Base-by-base conservation (phyloP, 176 grass and related monocot species). In the Lolium rigidum region DNA sequence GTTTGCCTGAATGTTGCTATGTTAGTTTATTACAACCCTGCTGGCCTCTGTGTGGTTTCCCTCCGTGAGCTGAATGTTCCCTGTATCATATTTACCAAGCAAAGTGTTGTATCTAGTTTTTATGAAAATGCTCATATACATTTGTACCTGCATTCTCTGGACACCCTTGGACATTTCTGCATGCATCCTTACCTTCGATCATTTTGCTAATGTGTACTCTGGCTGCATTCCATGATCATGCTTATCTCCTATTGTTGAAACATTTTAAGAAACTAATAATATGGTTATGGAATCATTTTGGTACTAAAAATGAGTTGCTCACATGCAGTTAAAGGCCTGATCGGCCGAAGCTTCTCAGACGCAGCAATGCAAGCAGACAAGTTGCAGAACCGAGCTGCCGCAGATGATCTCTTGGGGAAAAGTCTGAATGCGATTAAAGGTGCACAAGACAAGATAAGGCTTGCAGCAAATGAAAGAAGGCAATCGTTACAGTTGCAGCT, bases 381-480 rank as follows among this genome's bases (percentile, higher is more conserved):
- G 47, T 65, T 86, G 67, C 94, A 96, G 71, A 86, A 86, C 88
- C 71, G 85, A 70, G 90, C 80, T 94, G 91, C 77, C 59, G 90
- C 91, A 59, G 97, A 96, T 86, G 97, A 91, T 62, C 58, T 91
- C 76, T 82, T 94, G 39, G 81, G 87, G 25, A 91, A 85, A 90
- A 96, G 87, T 84, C 76, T 99, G 62, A 93, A 87, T 87, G 80
- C 90, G 41, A 91, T 93, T 49, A 91, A 91, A 89, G 78, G 86
- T 83, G 92, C 92, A 86, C 93, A 92, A 80, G 90, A 96, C 74
- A 94, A 88, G 73, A 86, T 99, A 80, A 84, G 87, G 58, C 77
- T 89, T 65, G 78, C 86, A 39, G 52, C 88, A 82, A 83, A 74
- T 77, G 91, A 90, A 90, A 90, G 90, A 62, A 84, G 74, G 52